phyloP scores from a whole-genome alignment of 306 rosid genomes.

The Lotus japonicus region DNA sequence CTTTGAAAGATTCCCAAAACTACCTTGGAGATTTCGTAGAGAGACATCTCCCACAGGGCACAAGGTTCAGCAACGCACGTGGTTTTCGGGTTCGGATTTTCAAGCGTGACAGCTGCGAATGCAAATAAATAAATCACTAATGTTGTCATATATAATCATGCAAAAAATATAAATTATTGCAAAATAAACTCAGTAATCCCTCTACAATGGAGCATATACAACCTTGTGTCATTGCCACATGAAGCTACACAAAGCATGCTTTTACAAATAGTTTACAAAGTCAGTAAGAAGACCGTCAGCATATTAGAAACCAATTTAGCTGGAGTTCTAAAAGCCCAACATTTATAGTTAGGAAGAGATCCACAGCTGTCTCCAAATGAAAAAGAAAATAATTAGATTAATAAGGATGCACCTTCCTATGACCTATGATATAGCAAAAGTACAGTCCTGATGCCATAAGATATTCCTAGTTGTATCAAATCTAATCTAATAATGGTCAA shows the following conservation, averaged over 20 bases:
- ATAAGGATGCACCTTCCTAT: not conserved
- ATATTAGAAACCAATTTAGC: not conserved
- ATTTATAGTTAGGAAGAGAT: too few relatives aligned
- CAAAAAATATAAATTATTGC: not conserved
- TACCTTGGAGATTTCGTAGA: conserved; percentile 72
- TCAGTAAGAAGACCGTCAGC: not conserved
- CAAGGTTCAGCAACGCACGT: conserved; percentile 68
- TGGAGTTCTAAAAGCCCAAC: not conserved
- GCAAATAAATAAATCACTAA: conserved; percentile 25
- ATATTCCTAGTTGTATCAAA: not conserved
- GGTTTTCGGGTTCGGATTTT: conserved; percentile 56
- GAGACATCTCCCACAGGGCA: conserved; percentile 84
- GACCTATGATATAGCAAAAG: not conserved
- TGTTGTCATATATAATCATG: not conserved
- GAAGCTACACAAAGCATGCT: not conserved
- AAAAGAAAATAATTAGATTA: not conserved
- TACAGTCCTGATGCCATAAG: not conserved
- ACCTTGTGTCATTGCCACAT: not conserved
- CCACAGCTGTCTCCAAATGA: too few relatives aligned
- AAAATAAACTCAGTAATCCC: not conserved
- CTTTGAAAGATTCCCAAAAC: conserved; percentile 39
- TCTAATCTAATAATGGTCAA: not conserved
- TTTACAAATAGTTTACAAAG: not conserved
- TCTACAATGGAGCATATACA: not conserved
- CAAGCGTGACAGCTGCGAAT: conserved; percentile 86